phyloP scores from a whole-genome alignment of 2,329 filamentous ascomycete species.

The Calonectria hawksworthii region DNA sequence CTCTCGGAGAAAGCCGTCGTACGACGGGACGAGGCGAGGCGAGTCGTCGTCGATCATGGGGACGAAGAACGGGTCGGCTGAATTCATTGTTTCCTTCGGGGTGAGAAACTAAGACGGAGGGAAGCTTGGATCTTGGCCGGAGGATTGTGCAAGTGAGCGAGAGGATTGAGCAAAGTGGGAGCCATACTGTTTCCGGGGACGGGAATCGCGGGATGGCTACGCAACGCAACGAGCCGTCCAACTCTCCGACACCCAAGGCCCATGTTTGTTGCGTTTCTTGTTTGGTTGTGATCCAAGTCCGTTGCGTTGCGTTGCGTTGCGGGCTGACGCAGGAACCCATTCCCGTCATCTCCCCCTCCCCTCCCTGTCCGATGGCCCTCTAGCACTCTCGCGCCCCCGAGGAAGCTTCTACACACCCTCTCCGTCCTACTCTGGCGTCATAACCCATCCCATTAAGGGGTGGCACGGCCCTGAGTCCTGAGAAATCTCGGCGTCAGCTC shows the following conservation, averaged over 20 bases:
- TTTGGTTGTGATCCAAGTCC: neutral
- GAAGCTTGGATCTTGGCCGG: neutral
- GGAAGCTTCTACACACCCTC: neutral
- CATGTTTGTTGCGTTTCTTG: neutral
- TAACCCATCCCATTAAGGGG: neutral
- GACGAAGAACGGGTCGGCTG: conserved; percentile 3
- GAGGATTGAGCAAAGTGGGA: neutral
- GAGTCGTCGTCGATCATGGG: conserved; percentile 6
- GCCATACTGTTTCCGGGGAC: conserved; percentile 22
- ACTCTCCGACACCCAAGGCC: neutral
- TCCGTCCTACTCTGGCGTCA: neutral
- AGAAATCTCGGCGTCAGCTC: conserved; percentile 1
- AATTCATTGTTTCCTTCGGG: neutral
- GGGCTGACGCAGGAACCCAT: conserved; percentile 24
- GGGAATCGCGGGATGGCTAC: conserved; percentile 24
- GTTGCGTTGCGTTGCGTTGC: neutral
- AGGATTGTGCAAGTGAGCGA: neutral
- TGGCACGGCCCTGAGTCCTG: neutral
- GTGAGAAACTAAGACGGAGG: neutral
- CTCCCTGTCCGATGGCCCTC: neutral
- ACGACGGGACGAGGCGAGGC: conserved; percentile 28
- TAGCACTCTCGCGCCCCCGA: neutral
- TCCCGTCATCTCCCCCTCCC: neutral
- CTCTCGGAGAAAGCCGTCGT: neutral
- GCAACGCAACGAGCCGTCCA: conserved; percentile 8